These are phyloP conservation scores for Catharanthus roseus DNA, from an alignment of 257 asterid species.

Conservation along the genomic window DNA sequence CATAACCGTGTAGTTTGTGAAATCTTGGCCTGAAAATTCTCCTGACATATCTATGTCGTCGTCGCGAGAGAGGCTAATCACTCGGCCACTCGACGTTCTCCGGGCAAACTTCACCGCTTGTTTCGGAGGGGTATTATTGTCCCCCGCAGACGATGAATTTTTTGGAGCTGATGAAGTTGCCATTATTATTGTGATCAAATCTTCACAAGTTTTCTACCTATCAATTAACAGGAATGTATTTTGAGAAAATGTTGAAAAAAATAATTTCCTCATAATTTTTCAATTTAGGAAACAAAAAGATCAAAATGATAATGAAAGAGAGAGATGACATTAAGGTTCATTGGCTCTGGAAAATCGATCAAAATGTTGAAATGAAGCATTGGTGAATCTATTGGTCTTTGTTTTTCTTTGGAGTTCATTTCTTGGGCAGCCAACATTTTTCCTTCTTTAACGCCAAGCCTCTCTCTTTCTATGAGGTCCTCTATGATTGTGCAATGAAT, in stretches of 20 bases:
- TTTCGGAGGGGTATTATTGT: constrained; percentile 27
- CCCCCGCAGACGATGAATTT: constrained; percentile 13
- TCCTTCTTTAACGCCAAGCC: constrained; percentile 23
- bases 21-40: constrained; percentile 42
- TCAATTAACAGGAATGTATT: not conserved
- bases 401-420: not conserved
- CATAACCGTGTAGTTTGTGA: constrained; percentile 66
- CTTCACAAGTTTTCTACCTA: not conserved
- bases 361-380: not conserved
- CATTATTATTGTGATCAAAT: constrained; percentile 24
- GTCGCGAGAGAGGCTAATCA: constrained; percentile 62
- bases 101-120: constrained; percentile 63
- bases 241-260: not conserved
- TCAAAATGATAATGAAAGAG: not conserved
- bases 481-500: not conserved
- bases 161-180: constrained; percentile 35
- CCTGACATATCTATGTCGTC: constrained; percentile 55
- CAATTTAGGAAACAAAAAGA: not conserved
- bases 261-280: not conserved
- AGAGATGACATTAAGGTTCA: not conserved
- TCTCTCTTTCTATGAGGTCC: constrained; percentile 1
- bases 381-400: not conserved
- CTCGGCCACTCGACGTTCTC: constrained; percentile 68
- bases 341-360: constrained; percentile 12
- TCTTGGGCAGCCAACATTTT: constrained; percentile 8